Evolutionary conservation across 2,329 filamentous ascomycete genomes (phyloP).

Genomic region (Cryphonectria radicalis): DNA sequence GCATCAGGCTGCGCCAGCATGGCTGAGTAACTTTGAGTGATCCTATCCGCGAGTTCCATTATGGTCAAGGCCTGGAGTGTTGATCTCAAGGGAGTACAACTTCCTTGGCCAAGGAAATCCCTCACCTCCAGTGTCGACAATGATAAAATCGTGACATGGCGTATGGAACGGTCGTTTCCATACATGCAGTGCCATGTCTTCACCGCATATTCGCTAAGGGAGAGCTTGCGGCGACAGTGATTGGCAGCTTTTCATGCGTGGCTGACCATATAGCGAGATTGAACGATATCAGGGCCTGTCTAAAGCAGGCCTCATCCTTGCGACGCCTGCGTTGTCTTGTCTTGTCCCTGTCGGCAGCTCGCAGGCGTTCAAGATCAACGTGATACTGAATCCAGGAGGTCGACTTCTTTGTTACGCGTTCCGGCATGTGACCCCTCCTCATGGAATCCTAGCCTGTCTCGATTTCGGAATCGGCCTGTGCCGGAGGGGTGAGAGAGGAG

Average conservation of each 20-base stretch:
- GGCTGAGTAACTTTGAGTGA: background rate
- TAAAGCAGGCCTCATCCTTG: conserved; percentile 26
- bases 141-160: conserved; percentile 12
- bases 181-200: conserved; percentile 3
- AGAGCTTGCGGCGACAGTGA: conserved; percentile 19
- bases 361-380: conserved; percentile 25
- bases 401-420: conserved; percentile 16
- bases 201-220: conserved; percentile 26
- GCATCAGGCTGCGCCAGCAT: background rate
- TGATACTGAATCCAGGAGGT: conserved; percentile 10
- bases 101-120: background rate
- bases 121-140: background rate
- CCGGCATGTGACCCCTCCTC: conserved; percentile 3
- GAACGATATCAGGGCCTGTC: conserved; percentile 2
- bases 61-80: background rate
- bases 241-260: conserved; percentile 20
- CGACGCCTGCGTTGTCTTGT: conserved; percentile 14
- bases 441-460: background rate
- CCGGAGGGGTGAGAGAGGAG: background rate
- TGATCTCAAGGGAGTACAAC: background rate
- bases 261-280: conserved; percentile 24
- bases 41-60: background rate
- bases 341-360: conserved; percentile 21
- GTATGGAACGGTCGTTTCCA: background rate
- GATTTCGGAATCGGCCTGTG: background rate